A percentile compares a stretch with the other conserved stretches of the same genome.
phyloP scores from a whole-genome alignment of 352 stramenopile genomes.

The Halophytophthora polymorphica region DNA sequence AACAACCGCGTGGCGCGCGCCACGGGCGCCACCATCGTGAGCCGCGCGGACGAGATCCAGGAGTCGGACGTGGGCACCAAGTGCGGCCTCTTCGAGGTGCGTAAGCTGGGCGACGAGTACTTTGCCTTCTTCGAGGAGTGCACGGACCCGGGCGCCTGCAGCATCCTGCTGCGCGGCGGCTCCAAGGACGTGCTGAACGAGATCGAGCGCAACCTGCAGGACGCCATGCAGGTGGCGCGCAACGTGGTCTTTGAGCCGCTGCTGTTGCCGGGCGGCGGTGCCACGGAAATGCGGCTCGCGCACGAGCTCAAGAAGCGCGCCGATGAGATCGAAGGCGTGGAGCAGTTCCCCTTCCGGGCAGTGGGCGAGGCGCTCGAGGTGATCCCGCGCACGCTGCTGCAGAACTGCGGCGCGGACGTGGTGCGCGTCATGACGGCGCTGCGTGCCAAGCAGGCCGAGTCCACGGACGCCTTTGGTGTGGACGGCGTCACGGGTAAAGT shows the following conservation, averaged over 20 bases:
- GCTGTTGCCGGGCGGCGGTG: slow-evolving; percentile 93
- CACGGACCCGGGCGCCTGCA: slow-evolving; percentile 97
- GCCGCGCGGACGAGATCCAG: slow-evolving; percentile 97
- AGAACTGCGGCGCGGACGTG: slow-evolving; percentile 99
- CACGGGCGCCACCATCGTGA: slow-evolving; percentile 97
- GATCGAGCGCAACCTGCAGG: slow-evolving; percentile 98
- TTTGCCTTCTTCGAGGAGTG: slow-evolving; percentile 99
- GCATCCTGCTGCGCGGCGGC: slow-evolving; percentile 96
- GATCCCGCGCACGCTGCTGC: slow-evolving; percentile 97
- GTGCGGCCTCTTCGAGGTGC: slow-evolving; percentile 98
- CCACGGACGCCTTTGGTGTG: slow-evolving; percentile 68
- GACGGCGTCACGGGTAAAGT: slow-evolving; percentile 89
- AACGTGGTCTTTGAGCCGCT: slow-evolving; percentile 99
- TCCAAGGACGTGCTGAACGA: slow-evolving; percentile 99
- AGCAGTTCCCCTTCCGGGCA: slow-evolving; percentile 97
- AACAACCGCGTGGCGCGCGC: slow-evolving; percentile 99
- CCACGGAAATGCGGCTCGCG: slow-evolving; percentile 98
- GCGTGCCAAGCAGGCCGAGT: slow-evolving; percentile 90
- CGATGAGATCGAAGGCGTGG: slow-evolving; percentile 92
- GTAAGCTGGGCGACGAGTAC: slow-evolving; percentile 93
- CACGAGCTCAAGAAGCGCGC: slow-evolving; percentile 92
- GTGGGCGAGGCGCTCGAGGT: slow-evolving; percentile 98
- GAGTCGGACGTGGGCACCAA: slow-evolving; percentile 98
- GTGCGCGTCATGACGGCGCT: slow-evolving; percentile 98
- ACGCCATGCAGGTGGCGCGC: slow-evolving; percentile 99